Evolutionary conservation across 345 rosid genomes (phyloP).

Genomic region (Clausena lansium): DNA sequence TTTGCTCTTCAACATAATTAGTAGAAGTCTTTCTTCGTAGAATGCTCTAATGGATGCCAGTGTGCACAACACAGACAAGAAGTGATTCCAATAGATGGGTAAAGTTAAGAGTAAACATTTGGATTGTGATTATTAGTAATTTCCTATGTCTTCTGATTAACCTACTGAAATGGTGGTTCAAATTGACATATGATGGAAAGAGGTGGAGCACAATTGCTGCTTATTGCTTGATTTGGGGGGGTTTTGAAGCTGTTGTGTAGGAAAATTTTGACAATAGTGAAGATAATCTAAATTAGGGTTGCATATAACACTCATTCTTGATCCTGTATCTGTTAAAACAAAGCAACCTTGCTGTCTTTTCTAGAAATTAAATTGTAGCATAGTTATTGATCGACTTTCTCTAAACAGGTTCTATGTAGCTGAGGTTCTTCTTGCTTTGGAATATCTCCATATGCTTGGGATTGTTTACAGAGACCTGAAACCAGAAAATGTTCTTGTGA

Average conservation of each 20-base stretch:
- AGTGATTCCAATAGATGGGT: background rate
- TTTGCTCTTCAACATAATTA: background rate
- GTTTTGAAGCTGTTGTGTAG: background rate
- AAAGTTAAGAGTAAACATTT: background rate
- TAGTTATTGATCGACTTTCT: background rate
- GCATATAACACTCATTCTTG: background rate
- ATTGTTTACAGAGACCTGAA: conserved; percentile 80
- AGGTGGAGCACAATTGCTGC: background rate
- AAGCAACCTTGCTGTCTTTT: background rate
- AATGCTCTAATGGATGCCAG: background rate
- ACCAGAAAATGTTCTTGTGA: conserved; percentile 86
- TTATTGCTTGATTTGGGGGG: background rate
- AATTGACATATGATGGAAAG: background rate
- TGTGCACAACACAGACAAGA: background rate
- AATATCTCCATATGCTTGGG: conserved; percentile 88
- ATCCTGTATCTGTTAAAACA: background rate
- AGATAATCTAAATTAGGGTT: background rate
- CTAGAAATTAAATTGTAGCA: background rate
- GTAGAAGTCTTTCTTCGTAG: background rate
- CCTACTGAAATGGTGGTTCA: background rate
- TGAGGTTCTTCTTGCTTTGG: conserved; percentile 79
- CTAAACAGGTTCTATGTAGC: conserved; percentile 74
- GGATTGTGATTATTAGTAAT: no score
- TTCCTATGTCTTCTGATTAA: no score
- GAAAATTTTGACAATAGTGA: background rate